Evolutionary conservation across 1,139 yeast genomes (phyloP), one percentile per base, ranked within the genome.

Genomic region (Arxiozyma telluris): DNA sequence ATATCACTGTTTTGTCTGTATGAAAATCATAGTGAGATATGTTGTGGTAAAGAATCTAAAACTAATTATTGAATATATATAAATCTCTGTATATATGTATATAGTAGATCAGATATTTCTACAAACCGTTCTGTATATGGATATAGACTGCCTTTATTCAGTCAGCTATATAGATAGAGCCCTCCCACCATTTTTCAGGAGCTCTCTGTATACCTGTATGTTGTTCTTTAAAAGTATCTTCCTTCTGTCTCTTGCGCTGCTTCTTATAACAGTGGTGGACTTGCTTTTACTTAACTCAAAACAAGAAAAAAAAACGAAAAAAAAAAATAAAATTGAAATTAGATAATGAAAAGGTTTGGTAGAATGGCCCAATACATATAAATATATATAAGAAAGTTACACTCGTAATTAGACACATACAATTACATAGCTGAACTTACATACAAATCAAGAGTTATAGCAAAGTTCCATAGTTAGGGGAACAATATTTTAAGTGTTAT

Each of bases 1-100:
- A 70, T 25, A 72, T 83, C 25, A 82, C 82, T 30, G 75, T 81
- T 11, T 83, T 87, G 86, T 84, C 86, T 9, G 63, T 72, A 3
- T 73, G 55, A 57, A 15, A 21, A 20, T 21, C 20, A 12, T 27
- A 30, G 21, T 17, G 1, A 11, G 23, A 17, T 27, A 6, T 12
- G 6, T 4, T 34, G 6, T 11, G 6, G 4, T 15, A 34, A 34
- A 34, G n/a, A 12, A 34, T 34, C n/a, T 34, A 34, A 34, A 34
- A 34, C 6, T 34, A 34, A 15, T 15, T 34, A 34, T 34, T 3
- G n/a, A 34, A 34, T 34, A 34, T 34, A 15, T 34, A 15, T 34
- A 12, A 3, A 15, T 34, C 2, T 34, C n/a, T 34, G 17, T 34
- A 6, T 34, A 34, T 15, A 3, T 34, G 39, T 34, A 12, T 34